phyloP scores from a whole-genome alignment of 352 stramenopile species.

The Plasmopara halstedii region DNA sequence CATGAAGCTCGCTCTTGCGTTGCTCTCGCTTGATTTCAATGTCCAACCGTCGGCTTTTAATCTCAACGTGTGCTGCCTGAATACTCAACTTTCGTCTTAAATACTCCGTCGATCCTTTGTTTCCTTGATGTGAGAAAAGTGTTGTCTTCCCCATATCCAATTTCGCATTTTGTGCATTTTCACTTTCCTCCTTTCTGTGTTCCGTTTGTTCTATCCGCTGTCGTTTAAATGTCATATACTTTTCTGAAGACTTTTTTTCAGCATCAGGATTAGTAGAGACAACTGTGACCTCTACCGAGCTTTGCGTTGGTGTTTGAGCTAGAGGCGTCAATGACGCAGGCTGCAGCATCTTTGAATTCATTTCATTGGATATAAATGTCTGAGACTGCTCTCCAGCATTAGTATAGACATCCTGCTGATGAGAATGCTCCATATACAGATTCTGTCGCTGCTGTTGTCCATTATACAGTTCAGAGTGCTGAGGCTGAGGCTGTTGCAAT shows the following conservation, averaged over 20 bases:
- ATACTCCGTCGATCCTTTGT: constrained; percentile 26
- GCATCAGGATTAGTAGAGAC: neutral
- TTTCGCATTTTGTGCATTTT: neutral
- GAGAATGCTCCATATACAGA: constrained; percentile 5
- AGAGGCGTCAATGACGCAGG: constrained; percentile 5
- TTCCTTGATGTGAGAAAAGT: constrained; percentile 1
- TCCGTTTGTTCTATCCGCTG: constrained; percentile 1
- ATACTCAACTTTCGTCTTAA: constrained; percentile 31
- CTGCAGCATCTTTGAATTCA: constrained; percentile 13
- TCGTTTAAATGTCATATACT: constrained; percentile 11
- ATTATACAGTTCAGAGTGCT: constrained; percentile 2
- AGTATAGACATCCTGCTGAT: constrained; percentile 9
- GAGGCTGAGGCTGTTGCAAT: neutral
- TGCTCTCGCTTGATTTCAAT: constrained; percentile 39
- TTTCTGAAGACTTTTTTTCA: constrained; percentile 4
- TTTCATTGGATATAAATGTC: constrained; percentile 6
- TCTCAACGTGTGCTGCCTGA: constrained; percentile 32
- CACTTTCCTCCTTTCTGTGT: constrained; percentile 2
- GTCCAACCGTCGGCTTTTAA: constrained; percentile 35
- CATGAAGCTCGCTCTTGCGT: constrained; percentile 29
- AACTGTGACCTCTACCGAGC: neutral
- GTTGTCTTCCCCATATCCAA: neutral
- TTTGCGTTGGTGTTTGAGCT: constrained; percentile 1
- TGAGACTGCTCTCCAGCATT: constrained; percentile 5
- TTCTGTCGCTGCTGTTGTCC: constrained; percentile 2